Conservation (phyloP, 2,329 filamentous ascomycete genomes). For the Aspergillus vadensis region DNA sequence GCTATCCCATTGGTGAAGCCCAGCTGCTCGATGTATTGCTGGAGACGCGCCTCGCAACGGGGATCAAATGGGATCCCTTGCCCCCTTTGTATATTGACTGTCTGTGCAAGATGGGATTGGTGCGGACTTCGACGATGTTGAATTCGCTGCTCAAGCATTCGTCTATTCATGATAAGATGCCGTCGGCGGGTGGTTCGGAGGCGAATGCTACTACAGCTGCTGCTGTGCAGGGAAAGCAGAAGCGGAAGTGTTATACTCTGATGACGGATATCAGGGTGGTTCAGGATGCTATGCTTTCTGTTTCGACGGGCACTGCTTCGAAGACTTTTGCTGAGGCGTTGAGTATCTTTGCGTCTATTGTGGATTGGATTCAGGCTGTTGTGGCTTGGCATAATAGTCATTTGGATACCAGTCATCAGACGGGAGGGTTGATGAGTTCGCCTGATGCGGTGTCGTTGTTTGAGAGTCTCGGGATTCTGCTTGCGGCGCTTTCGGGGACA, state of each 20-base stretch:
- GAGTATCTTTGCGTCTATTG: constrained; percentile 35
- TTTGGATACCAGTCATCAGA: constrained; percentile 29
- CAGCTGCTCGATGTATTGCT: constrained; percentile 40
- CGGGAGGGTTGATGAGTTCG: constrained; percentile 35
- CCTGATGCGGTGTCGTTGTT: constrained; percentile 45
- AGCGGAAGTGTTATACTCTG: constrained; percentile 32
- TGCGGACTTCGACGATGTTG: constrained; percentile 39
- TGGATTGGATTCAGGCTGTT: constrained; percentile 44
- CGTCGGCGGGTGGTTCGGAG: constrained; percentile 8
- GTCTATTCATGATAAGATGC: constrained; percentile 31
- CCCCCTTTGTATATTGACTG: constrained; percentile 45
- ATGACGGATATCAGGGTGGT: constrained; percentile 48
- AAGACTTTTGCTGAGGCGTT: constrained; percentile 34
- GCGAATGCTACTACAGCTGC: background rate
- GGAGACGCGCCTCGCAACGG: constrained; percentile 34
- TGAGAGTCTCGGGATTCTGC: constrained; percentile 45
- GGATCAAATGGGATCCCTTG: constrained; percentile 45
- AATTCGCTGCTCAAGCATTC: constrained; percentile 38
- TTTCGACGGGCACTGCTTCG: constrained; percentile 39
- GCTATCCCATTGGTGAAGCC: constrained; percentile 34
- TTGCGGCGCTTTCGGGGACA: constrained; percentile 42
- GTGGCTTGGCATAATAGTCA: constrained; percentile 37
- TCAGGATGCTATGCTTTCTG: constrained; percentile 44
- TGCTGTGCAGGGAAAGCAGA: constrained; percentile 12
- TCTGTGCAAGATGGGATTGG: constrained; percentile 36